Conservation (phyloP, 352 stramenopile species). For the Phytophthora vignae region DNA sequence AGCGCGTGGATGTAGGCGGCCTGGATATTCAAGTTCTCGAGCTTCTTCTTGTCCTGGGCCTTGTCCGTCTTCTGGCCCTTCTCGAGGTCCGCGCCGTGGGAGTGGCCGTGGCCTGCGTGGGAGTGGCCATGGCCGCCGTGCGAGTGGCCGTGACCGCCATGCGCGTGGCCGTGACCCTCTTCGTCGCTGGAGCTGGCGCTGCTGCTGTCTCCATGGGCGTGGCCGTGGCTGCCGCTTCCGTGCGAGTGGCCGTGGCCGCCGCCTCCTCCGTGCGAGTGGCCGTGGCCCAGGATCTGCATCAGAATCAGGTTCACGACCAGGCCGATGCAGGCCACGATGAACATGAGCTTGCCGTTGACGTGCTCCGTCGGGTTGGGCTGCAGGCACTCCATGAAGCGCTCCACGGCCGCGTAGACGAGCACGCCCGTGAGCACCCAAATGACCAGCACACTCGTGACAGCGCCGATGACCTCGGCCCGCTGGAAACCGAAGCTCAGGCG, state of each 20-base stretch:
- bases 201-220: conserved; percentile 40
- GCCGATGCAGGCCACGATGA: conserved; percentile 94
- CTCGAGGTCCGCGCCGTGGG: conserved; percentile 42
- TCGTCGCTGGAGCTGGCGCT: conserved; percentile 31
- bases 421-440: conserved; percentile 89
- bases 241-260: conserved; percentile 3
- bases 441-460: conserved; percentile 93
- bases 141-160: conserved; percentile 45
- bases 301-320: conserved; percentile 97
- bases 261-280: conserved; percentile 66
- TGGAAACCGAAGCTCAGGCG: conserved; percentile 95
- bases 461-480: conserved; percentile 95
- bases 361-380: conserved; percentile 74
- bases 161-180: conserved; percentile 42
- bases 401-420: conserved; percentile 94
- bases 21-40: conserved; percentile 95
- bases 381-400: conserved; percentile 86
- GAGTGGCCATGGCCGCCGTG: conserved; percentile 46
- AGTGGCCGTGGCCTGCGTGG: conserved; percentile 47
- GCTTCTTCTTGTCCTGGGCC: conserved; percentile 45
- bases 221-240: conserved; percentile 44
- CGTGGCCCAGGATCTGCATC: conserved; percentile 93
- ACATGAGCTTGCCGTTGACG: conserved; percentile 98
- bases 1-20: conserved; percentile 98
- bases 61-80: conserved; percentile 33